Evolutionary conservation across 257 asterid species (phyloP).

Genomic region (Jasminum sambac): DNA sequence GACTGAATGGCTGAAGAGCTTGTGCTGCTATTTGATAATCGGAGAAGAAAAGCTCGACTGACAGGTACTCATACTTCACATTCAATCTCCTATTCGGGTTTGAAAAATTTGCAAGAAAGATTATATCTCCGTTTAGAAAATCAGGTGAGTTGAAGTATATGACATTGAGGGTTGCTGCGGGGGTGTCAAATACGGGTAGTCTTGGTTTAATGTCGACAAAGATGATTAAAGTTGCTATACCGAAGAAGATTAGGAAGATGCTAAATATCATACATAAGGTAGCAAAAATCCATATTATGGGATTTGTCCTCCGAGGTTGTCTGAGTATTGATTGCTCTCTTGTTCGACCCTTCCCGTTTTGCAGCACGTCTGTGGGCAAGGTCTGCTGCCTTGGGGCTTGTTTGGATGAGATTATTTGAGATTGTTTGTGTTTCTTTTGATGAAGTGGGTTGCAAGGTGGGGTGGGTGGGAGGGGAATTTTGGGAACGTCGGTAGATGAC

Average conservation of each 20-base stretch:
- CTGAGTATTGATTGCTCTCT: conserved; percentile 54
- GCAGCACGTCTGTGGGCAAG: conserved; percentile 34
- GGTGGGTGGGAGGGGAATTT: conserved; percentile 43
- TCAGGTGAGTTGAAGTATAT: conserved; percentile 52
- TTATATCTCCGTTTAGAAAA: conserved; percentile 53
- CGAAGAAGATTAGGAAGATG: conserved; percentile 66
- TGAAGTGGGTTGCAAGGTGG: conserved; percentile 39
- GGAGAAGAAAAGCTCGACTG: conserved; percentile 58
- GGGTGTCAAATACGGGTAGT: conserved; percentile 66
- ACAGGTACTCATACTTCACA: conserved; percentile 59
- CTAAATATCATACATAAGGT: conserved; percentile 65
- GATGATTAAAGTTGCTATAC: conserved; percentile 58
- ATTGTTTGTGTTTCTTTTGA: conserved; percentile 30
- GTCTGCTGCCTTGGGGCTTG: conserved; percentile 36
- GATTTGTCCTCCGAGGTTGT: conserved; percentile 54
- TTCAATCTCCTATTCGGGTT: conserved; percentile 76
- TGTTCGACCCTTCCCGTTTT: conserved; percentile 37
- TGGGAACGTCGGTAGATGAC: conserved; percentile 20
- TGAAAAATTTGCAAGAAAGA: conserved; percentile 70
- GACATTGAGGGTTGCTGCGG: conserved; percentile 54
- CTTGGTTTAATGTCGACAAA: conserved; percentile 57
- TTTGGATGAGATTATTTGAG: conserved; percentile 38
- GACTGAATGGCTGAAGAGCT: conserved; percentile 55
- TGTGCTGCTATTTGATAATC: conserved; percentile 53
- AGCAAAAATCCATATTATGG: conserved; percentile 68